phyloP scores from a whole-genome alignment of 305 asterid genomes.

The Solanum aculeatissimum region DNA sequence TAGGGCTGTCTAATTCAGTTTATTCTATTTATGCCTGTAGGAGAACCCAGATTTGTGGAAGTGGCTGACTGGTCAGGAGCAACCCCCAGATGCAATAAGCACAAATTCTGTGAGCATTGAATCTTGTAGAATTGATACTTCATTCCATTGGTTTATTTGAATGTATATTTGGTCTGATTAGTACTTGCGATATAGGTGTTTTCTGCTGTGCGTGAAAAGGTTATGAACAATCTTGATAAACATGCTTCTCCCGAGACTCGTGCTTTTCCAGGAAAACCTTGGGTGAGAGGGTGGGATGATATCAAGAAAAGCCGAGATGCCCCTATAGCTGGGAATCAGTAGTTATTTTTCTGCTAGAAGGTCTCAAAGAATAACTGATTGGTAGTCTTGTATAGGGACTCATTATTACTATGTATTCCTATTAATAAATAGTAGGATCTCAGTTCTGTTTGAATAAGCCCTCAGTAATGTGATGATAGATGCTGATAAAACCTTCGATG shows the following conservation, averaged over 20 bases:
- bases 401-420: neutral
- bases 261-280: constrained; percentile 61
- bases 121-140: neutral
- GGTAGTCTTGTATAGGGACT: neutral
- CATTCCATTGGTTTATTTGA: neutral
- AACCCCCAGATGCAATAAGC: constrained; percentile 65
- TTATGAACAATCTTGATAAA: constrained; percentile 48
- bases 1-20: neutral
- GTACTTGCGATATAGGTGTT: constrained; percentile 40
- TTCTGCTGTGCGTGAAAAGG: constrained; percentile 41
- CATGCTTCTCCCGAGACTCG: constrained; percentile 68
- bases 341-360: neutral
- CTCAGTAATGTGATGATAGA: neutral
- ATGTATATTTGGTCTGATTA: neutral
- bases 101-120: constrained; percentile 50
- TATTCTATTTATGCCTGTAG: constrained; percentile 23
- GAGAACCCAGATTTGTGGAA: constrained; percentile 93
- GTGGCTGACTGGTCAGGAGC: constrained; percentile 82
- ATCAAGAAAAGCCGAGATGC: constrained; percentile 58
- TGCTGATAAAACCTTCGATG: neutral
- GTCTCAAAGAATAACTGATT: neutral
- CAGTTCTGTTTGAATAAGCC: neutral
- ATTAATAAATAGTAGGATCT: neutral
- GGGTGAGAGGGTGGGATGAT: constrained; percentile 98
- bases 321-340: constrained; percentile 72